These are phyloP conservation scores for Wickerhamiella brachini DNA, from an alignment of 805 yeast species.

Conservation along the genomic window DNA sequence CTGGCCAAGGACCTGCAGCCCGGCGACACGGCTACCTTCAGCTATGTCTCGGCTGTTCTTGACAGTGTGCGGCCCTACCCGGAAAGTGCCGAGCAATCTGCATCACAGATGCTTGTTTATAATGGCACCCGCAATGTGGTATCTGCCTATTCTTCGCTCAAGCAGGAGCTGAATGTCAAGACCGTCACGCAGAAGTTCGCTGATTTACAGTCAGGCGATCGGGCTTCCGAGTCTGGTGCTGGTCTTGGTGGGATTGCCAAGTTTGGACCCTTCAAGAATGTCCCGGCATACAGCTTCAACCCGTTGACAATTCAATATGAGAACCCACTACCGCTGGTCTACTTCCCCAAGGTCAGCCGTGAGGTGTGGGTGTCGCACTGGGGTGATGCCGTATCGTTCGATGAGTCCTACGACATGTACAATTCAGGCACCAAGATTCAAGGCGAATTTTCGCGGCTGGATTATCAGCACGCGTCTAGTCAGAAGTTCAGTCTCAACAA, in stretches of 20 bases:
- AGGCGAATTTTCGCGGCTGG: slow-evolving; percentile 54
- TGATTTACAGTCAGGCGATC: slow-evolving; percentile 26
- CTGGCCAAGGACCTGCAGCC: slow-evolving; percentile 60
- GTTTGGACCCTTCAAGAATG: slow-evolving; percentile 40
- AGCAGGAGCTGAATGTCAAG: slow-evolving; percentile 32
- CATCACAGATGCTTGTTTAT: slow-evolving; percentile 45
- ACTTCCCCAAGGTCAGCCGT: slow-evolving; percentile 48
- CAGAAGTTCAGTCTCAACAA: slow-evolving; percentile 31
- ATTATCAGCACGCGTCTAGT: slow-evolving; percentile 41
- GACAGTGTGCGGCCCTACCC: slow-evolving; percentile 49
- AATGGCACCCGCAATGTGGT: slow-evolving; percentile 41
- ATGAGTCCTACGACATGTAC: slow-evolving; percentile 71
- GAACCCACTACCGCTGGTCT: slow-evolving; percentile 51
- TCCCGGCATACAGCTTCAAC: slow-evolving; percentile 34
- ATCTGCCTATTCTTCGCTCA: slow-evolving; percentile 46
- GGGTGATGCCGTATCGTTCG: slow-evolving; percentile 57
- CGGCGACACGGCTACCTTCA: slow-evolving; percentile 36
- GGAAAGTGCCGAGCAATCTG: slow-evolving; percentile 41
- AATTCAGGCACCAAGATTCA: slow-evolving; percentile 61
- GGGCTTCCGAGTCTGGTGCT: slow-evolving; percentile 13
- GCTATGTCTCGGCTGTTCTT: slow-evolving; percentile 36
- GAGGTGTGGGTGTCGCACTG: slow-evolving; percentile 84
- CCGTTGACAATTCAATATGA: slow-evolving; percentile 48
- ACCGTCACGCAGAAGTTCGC: slow-evolving; percentile 34
- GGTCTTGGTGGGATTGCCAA: slow-evolving; percentile 24